These are phyloP conservation scores for Arachis stenosperma DNA, from an alignment of 306 rosid species.

Conservation along the genomic window DNA sequence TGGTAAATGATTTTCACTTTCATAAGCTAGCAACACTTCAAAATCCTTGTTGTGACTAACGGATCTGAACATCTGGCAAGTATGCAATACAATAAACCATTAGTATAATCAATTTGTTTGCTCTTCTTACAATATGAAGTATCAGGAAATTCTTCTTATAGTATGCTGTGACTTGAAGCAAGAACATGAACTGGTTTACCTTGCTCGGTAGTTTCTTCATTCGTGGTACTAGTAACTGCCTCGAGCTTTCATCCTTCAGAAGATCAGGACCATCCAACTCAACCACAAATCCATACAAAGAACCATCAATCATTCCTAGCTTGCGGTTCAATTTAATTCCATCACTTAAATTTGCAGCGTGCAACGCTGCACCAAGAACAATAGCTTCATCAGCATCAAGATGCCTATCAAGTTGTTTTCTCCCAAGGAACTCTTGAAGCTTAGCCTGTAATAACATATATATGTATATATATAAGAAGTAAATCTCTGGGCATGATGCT, in stretches of 20 bases:
- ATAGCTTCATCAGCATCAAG: slow-evolving; percentile 98
- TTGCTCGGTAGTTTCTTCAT: slow-evolving; percentile 94
- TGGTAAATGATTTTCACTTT: slow-evolving; percentile 73
- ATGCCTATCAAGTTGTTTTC: slow-evolving; percentile 91
- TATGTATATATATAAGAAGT: not conserved
- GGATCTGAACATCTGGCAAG: slow-evolving; percentile 80
- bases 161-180: slow-evolving; percentile 36
- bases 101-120: slow-evolving; percentile 34
- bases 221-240: slow-evolving; percentile 78
- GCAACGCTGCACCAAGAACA: slow-evolving; percentile 89
- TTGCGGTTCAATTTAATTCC: slow-evolving; percentile 98
- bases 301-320: slow-evolving; percentile 98
- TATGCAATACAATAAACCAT: slow-evolving; percentile 33
- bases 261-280: slow-evolving; percentile 83
- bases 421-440: slow-evolving; percentile 93
- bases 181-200: slow-evolving; percentile 51
- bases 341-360: slow-evolving; percentile 96
- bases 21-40: slow-evolving; percentile 87
- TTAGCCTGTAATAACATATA: slow-evolving; percentile 60
- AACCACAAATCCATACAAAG: slow-evolving; percentile 77
- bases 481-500: slow-evolving; percentile 12
- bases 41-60: slow-evolving; percentile 81
- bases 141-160: slow-evolving; percentile 3
- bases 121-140: slow-evolving; percentile 27
- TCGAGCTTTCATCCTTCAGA: slow-evolving; percentile 70